These are phyloP conservation scores for Penicillium bovifimosum DNA, from an alignment of 495 filamentous ascomycete species.

Conservation along the genomic window DNA sequence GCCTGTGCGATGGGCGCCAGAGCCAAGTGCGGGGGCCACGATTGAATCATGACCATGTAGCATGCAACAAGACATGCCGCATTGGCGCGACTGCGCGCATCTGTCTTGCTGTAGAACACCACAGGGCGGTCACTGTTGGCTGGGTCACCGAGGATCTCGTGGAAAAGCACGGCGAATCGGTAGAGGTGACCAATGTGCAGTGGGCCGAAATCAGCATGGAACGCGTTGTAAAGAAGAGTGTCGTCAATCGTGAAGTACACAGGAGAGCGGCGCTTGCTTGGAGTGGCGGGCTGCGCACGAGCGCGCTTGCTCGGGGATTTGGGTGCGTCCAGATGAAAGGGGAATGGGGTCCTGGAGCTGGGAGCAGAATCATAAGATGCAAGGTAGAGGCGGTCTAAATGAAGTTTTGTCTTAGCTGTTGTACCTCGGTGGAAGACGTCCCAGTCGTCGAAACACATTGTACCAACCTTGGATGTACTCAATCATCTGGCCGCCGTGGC, in stretches of 20 bases:
- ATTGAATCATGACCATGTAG: constrained; percentile 98
- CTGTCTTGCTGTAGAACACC: constrained; percentile 89
- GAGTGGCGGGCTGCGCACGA: constrained; percentile 54
- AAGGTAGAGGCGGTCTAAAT: constrained; percentile 84
- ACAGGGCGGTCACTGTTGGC: constrained; percentile 77
- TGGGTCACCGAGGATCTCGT: constrained; percentile 86
- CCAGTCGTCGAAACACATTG: constrained; percentile 1
- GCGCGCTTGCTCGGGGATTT: constrained; percentile 71
- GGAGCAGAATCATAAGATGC: constrained; percentile 85
- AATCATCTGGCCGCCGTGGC: constrained; percentile 64
- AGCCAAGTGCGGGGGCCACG: constrained; percentile 97
- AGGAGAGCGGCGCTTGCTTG: constrained; percentile 54
- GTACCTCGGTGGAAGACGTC: background rate
- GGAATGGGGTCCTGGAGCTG: constrained; percentile 75
- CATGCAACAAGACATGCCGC: constrained; percentile 92
- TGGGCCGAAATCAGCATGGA: constrained; percentile 97
- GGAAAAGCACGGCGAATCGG: constrained; percentile 88
- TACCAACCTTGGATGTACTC: constrained; percentile 70
- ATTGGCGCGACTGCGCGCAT: constrained; percentile 92
- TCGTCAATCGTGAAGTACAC: constrained; percentile 97
- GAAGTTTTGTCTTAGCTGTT: constrained; percentile 12
- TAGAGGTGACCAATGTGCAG: constrained; percentile 96
- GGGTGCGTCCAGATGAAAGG: constrained; percentile 60
- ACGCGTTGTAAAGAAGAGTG: constrained; percentile 90
- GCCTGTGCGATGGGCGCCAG: constrained; percentile 92